These are phyloP conservation scores for Grigorovia transvaalensis DNA, from an alignment of 805 yeast species.

Conservation along the genomic window DNA sequence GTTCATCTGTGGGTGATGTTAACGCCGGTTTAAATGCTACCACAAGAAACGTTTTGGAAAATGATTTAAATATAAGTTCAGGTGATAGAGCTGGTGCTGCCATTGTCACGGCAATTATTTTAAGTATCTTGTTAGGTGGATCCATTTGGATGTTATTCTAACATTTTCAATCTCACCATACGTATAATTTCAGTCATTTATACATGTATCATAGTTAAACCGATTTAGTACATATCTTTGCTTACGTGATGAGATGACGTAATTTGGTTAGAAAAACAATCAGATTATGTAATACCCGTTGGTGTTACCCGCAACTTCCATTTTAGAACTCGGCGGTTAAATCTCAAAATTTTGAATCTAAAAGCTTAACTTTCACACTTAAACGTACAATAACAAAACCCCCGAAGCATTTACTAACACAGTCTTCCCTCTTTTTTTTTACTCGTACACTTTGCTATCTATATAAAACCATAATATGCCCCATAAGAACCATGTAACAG, in stretches of 20 bases:
- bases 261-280: too few relatives aligned
- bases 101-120: conserved; percentile 64
- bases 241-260: too few relatives aligned
- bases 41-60: conserved; percentile 29
- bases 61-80: conserved; percentile 37
- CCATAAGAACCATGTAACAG: conserved; percentile 22
- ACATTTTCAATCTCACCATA: conserved; percentile 34
- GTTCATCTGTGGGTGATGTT: conserved; percentile 45
- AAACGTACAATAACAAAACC: too few relatives aligned
- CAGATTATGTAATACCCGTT: too few relatives aligned
- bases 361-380: too few relatives aligned
- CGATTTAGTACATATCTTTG: too few relatives aligned
- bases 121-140: conserved; percentile 51
- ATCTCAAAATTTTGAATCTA: too few relatives aligned
- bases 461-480: background rate
- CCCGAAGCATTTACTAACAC: too few relatives aligned
- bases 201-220: background rate
- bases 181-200: too few relatives aligned
- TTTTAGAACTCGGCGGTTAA: too few relatives aligned
- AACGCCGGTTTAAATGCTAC: conserved; percentile 39
- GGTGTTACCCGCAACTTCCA: too few relatives aligned
- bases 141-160: conserved; percentile 75
- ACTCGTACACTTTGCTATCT: background rate
- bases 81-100: conserved; percentile 88
- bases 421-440: too few relatives aligned